Evolutionary conservation across 768 basidiomycete genomes (phyloP), one percentile per base, ranked within the genome.

Genomic region (Kwoniella newhampshirensis): DNA sequence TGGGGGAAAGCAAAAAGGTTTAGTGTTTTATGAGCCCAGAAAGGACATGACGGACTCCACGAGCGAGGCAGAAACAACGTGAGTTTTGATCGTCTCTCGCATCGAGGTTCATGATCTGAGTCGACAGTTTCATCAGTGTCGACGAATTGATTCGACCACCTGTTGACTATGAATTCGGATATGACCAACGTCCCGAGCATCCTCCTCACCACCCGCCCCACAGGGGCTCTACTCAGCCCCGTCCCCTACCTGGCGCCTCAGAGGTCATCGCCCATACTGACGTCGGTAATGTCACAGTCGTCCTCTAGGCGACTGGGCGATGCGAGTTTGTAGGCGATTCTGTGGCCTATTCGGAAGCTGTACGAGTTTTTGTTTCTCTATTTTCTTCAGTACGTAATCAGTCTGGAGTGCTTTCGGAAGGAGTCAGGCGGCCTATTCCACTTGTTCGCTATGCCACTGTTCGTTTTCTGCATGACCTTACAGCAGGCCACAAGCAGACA

Each of bases 261-360:
- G 49, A 52, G 49, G 54, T 64, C 51, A 49, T 63, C 11, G 69
- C 62, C 3, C 50, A 64, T 27, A 64, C 67, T 35, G 63, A 67
- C 39, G 59, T 67, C 11, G 70, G 67, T 13, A 37, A 44, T 25
- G 59, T 72, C 36, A 37, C 25, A 13, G 42, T 68, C 23, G 30
- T 39, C 15, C 57, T 71, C 18, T 71, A 27, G 30, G 8, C 4
- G 13, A 32, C 13, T 32, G 32, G 32, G n/a, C n/a, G n/a, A n/a
- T n/a, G n/a, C n/a, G n/a, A n/a, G n/a, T n/a, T n/a, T n/a, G n/a
- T n/a, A n/a, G n/a, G n/a, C n/a, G n/a, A n/a, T n/a, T n/a, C n/a
- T n/a, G n/a, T n/a, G n/a, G n/a, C n/a, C n/a, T n/a, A n/a, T n/a
- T n/a, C n/a, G n/a, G n/a, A n/a, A n/a, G n/a, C n/a, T n/a, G n/a